Evolutionary conservation across 345 rosid species (phyloP), one percentile per base, ranked within the genome.

Genomic region (Eucalyptus fibrosa): DNA sequence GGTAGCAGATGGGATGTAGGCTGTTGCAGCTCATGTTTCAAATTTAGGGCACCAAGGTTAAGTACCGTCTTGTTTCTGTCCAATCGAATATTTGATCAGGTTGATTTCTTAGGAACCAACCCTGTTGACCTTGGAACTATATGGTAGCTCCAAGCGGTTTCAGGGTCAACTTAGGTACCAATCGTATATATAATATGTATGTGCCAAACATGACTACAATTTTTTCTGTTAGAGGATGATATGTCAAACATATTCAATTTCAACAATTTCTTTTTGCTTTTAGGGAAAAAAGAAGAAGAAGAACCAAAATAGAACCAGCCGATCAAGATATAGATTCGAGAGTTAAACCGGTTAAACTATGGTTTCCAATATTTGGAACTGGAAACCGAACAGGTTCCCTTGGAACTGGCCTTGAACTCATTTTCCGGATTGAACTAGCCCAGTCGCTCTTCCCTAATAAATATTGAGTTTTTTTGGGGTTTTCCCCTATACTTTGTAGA

Each of bases 211-310:
- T 19, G 83, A 21, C 12, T 37, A 77, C 28, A 19, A 7, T 40
- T 40, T 23, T 77, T 37, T 77, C 14, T 6, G 11, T 77, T 77
- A 10, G 15, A 77, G 83, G 47, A 11, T 77, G 24, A 77, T 10
- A 37, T 9, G 44, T 69, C 26, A 34, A 69, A 18, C 26, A 23
- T 34, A 69, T 34, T 34, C 44, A 34, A 69, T 69, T 69, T 69
- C 81, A 34, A 34, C 1, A 18, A 9, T 18, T 17, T 69, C 0
- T 69, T 32, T 59, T 23, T 56, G 80, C 80, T 32, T 30, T 67
- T 32, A 17, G 12, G 0, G 3, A 50, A 1, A 14, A 15, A 16
- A 16, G 1, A 32, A 67, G 3, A 9, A n/a, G 3, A n/a, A 67
- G 9, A n/a, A n/a, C n/a, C n/a, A 44, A 44, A 1, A 40, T 17